These are phyloP conservation scores for Brettanomyces custersianus DNA, from an alignment of 805 yeast species.

Conservation along the genomic window DNA sequence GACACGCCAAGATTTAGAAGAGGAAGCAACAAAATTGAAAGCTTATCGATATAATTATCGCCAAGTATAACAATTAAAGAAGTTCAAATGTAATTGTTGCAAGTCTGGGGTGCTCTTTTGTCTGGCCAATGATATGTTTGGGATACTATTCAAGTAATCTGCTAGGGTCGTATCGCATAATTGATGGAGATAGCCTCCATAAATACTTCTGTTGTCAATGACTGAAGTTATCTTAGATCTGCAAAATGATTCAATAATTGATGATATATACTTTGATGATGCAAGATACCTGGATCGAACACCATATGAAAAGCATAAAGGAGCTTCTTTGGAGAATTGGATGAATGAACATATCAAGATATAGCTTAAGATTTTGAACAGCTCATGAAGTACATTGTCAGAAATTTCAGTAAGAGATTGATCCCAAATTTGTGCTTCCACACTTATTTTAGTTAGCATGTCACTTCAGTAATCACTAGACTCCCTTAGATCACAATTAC, in stretches of 20 bases:
- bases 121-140: slow-evolving; percentile 7
- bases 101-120: not conserved
- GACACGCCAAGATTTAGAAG: slow-evolving; percentile 18
- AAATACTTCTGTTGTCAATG: slow-evolving; percentile 13
- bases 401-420: no score
- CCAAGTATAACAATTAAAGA: slow-evolving; percentile 19
- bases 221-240: slow-evolving; percentile 11
- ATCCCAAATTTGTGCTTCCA: no score
- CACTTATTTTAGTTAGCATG: no score
- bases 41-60: slow-evolving; percentile 21
- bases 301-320: slow-evolving; percentile 22
- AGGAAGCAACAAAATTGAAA: slow-evolving; percentile 15
- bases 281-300: slow-evolving; percentile 13
- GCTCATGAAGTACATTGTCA: not conserved
- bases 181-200: slow-evolving; percentile 18
- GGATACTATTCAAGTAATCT: not conserved
- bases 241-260: slow-evolving; percentile 12
- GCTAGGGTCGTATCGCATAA: not conserved
- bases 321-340: slow-evolving; percentile 17
- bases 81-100: not conserved
- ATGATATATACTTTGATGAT: slow-evolving; percentile 10
- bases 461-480: no score
- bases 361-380: slow-evolving; percentile 15
- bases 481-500: no score
- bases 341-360: slow-evolving; percentile 16